Evolutionary conservation across 495 filamentous ascomycete genomes (phyloP).

Genomic region (Baudoinia panamericana): DNA sequence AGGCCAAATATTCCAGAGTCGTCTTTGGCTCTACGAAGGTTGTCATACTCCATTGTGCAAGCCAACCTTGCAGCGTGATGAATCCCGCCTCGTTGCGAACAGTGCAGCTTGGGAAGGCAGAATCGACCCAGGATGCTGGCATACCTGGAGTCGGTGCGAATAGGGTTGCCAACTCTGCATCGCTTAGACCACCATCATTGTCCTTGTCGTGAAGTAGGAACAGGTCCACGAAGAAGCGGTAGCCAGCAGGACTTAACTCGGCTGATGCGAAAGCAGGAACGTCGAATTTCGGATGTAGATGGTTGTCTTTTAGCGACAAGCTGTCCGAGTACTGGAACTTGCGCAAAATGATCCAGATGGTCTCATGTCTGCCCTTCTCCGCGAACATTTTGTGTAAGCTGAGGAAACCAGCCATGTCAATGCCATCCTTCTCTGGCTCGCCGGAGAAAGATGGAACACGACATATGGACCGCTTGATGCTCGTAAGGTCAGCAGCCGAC

Average conservation of each 20-base stretch:
- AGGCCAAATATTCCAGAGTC: slow-evolving; percentile 87
- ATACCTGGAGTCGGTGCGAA: slow-evolving; percentile 91
- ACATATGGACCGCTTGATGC: slow-evolving; percentile 74
- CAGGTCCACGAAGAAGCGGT: slow-evolving; percentile 93
- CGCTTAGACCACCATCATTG: slow-evolving; percentile 87
- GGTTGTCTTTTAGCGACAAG: slow-evolving; percentile 73
- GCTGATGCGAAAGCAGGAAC: slow-evolving; percentile 83
- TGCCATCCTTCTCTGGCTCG: slow-evolving; percentile 49
- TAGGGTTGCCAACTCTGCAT: slow-evolving; percentile 65
- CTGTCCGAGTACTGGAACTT: slow-evolving; percentile 95
- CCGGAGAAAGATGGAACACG: slow-evolving; percentile 35
- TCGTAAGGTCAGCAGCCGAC: slow-evolving; percentile 61
- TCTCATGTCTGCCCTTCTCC: slow-evolving; percentile 96
- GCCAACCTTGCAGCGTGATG: slow-evolving; percentile 93
- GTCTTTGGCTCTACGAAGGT: slow-evolving; percentile 92
- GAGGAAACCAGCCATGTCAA: slow-evolving; percentile 71
- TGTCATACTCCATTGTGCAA: slow-evolving; percentile 99
- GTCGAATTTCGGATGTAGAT: slow-evolving; percentile 88
- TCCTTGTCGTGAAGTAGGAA: slow-evolving; percentile 94
- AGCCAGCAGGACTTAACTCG: slow-evolving; percentile 86
- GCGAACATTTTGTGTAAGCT: slow-evolving; percentile 89
- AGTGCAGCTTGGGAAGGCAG: slow-evolving; percentile 79
- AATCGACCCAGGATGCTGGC: slow-evolving; percentile 72
- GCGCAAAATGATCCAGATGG: slow-evolving; percentile 91
- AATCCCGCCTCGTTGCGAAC: slow-evolving; percentile 90